Percentiles rank a stretch among this genome's conserved stretches.
These are phyloP conservation scores for Cytidiella melzeri DNA, from an alignment of 768 basidiomycete species.

Conservation along the genomic window DNA sequence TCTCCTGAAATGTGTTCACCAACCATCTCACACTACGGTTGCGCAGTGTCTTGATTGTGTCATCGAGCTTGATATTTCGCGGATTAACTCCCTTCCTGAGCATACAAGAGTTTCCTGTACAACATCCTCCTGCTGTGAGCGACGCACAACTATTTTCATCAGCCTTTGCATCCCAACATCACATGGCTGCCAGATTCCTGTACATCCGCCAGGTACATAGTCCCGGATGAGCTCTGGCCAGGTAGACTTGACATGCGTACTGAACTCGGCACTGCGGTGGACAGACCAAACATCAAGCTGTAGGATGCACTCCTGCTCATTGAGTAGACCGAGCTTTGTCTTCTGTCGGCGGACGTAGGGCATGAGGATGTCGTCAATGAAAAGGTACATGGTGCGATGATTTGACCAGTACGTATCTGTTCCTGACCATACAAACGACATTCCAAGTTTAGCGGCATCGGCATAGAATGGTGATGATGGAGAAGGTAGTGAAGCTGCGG, in stretches of 20 bases:
- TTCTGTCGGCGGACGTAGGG: conserved; percentile 25
- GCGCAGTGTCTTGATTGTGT: conserved; percentile 16
- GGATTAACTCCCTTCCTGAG: conserved; percentile 18
- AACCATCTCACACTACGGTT: conserved; percentile 27
- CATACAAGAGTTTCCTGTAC: conserved; percentile 25
- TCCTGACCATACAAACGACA: conserved; percentile 18
- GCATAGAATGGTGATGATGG: conserved; percentile 10
- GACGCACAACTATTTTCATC: conserved; percentile 29
- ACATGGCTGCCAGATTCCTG: conserved; percentile 19
- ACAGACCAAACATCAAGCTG: conserved; percentile 31
- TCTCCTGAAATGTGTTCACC: conserved; percentile 24
- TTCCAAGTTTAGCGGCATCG: conserved; percentile 9
- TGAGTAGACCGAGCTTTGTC: conserved; percentile 12
- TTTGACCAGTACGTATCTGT: conserved; percentile 26
- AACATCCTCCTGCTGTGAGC: conserved; percentile 30
- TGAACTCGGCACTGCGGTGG: conserved; percentile 30
- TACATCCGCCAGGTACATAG: conserved; percentile 18
- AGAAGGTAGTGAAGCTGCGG: conserved; percentile 20
- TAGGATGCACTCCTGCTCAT: conserved; percentile 21
- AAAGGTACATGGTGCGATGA: conserved; percentile 17
- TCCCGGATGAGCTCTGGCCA: conserved; percentile 20
- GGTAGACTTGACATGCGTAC: conserved; percentile 25
- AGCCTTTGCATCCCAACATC: conserved; percentile 27
- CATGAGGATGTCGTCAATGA: conserved; percentile 26
- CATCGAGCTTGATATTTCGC: conserved; percentile 18